Conservation (phyloP, 331 rosid genomes). For the Prunus yedoensis region DNA sequence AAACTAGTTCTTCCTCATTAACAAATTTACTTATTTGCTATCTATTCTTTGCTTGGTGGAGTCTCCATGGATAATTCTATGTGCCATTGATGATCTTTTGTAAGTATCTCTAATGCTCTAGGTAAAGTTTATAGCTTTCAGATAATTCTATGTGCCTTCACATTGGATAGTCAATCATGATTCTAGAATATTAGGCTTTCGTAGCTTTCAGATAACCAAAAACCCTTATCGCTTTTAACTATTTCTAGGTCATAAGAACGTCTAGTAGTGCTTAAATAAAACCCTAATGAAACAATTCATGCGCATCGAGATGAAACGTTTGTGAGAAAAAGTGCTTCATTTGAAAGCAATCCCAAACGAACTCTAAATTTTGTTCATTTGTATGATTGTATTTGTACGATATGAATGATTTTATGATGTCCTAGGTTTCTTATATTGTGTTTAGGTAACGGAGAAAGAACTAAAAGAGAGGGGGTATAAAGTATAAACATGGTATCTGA, state of each 20-base stretch:
- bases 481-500: slow-evolving; percentile 30
- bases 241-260: too few relatives aligned
- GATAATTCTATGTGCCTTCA: background rate
- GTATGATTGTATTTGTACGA: background rate
- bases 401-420: background rate
- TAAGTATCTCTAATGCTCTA: background rate
- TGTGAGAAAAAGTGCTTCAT: background rate
- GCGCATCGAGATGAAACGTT: too few relatives aligned
- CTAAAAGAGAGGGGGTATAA: background rate
- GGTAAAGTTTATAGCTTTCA: background rate
- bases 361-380: background rate
- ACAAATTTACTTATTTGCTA: background rate
- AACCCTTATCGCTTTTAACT: too few relatives aligned
- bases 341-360: background rate
- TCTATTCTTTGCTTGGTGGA: background rate
- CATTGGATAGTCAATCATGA: too few relatives aligned
- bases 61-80: background rate
- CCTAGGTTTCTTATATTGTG: background rate
- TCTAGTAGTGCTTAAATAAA: too few relatives aligned
- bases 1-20: background rate
- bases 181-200: too few relatives aligned
- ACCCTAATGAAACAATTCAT: too few relatives aligned
- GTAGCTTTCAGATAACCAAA: too few relatives aligned
- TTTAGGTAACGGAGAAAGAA: background rate
- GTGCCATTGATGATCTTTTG: background rate